phyloP scores from a whole-genome alignment of 2,329 filamentous ascomycete genomes.

The Pseudogymnoascus sp. region DNA sequence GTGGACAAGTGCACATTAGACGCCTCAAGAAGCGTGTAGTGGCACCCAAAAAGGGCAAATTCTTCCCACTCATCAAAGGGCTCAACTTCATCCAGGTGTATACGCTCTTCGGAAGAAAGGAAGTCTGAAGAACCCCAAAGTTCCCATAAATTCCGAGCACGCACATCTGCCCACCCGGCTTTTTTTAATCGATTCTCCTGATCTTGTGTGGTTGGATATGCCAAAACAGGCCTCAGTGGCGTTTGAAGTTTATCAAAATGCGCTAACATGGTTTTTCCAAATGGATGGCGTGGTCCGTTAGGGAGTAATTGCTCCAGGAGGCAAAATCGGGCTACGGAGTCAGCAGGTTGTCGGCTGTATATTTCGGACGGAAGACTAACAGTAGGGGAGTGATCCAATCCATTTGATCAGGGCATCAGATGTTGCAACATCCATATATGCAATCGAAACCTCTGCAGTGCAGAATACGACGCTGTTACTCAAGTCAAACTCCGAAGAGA shows the following conservation, averaged over 20 bases:
- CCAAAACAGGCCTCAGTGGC: constrained; percentile 65
- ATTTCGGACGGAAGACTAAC: constrained; percentile 14
- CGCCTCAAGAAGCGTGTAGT: constrained; percentile 76
- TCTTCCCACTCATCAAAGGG: constrained; percentile 97
- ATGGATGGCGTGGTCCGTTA: constrained; percentile 70
- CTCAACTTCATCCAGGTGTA: constrained; percentile 62
- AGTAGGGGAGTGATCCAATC: constrained; percentile 58
- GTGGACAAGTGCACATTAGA: constrained; percentile 35
- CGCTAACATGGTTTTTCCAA: constrained; percentile 76
- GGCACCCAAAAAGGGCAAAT: constrained; percentile 74
- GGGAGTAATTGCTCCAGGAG: constrained; percentile 83
- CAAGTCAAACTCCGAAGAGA: constrained; percentile 54
- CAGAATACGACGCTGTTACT: constrained; percentile 63
- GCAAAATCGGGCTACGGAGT: constrained; percentile 65
- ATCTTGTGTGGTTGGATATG: constrained; percentile 59
- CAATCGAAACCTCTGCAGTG: constrained; percentile 83
- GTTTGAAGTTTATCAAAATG: constrained; percentile 79
- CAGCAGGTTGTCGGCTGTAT: constrained; percentile 1
- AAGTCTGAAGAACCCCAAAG: constrained; percentile 69
- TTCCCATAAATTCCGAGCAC: constrained; percentile 70
- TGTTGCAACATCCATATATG: constrained; percentile 73
- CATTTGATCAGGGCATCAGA: constrained; percentile 72
- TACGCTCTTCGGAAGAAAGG: constrained; percentile 53
- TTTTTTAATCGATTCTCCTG: constrained; percentile 63
- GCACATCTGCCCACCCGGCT: constrained; percentile 61